A percentile compares a stretch with the other conserved stretches of the same genome.
Evolutionary conservation across 495 filamentous ascomycete species (phyloP).

Genomic region (Hypoxylon perforatum): DNA sequence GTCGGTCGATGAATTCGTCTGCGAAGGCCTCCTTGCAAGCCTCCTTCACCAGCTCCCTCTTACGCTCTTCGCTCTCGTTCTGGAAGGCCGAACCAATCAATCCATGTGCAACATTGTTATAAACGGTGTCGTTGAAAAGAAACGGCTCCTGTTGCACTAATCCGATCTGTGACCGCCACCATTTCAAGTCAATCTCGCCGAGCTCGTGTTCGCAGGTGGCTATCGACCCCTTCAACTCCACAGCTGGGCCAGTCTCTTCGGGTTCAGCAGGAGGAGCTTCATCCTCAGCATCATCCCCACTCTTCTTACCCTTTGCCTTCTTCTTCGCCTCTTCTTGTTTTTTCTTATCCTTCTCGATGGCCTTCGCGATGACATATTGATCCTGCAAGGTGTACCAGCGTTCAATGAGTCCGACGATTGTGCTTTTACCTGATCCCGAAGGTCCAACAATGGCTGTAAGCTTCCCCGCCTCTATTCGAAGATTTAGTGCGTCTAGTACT

Average conservation of each 20-base stretch:
- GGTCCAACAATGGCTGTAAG: slow-evolving; percentile 90
- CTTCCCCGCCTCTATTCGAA: slow-evolving; percentile 77
- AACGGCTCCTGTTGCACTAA: slow-evolving; percentile 79
- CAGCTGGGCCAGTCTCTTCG: slow-evolving; percentile 52
- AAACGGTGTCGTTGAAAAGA: slow-evolving; percentile 78
- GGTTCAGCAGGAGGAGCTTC: slow-evolving; percentile 31
- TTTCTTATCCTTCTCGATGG: slow-evolving; percentile 56
- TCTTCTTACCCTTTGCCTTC: slow-evolving; percentile 45
- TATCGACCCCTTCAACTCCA: slow-evolving; percentile 61
- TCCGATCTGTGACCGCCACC: slow-evolving; percentile 75
- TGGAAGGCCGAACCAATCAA: slow-evolving; percentile 69
- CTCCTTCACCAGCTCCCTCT: slow-evolving; percentile 64
- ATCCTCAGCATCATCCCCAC: slow-evolving; percentile 46
- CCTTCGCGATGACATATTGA: slow-evolving; percentile 60
- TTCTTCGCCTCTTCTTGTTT: slow-evolving; percentile 55
- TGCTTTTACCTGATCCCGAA: slow-evolving; percentile 89
- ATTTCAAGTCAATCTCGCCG: slow-evolving; percentile 66
- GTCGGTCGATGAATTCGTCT: slow-evolving; percentile 67
- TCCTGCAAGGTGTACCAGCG: slow-evolving; percentile 85
- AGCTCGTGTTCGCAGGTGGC: slow-evolving; percentile 67
- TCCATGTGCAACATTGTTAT: slow-evolving; percentile 70
- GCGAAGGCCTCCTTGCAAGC: slow-evolving; percentile 69
- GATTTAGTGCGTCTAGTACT: slow-evolving; percentile 65
- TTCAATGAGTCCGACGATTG: slow-evolving; percentile 89
- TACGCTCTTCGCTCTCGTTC: slow-evolving; percentile 60